These are phyloP conservation scores for Xylaria intraflava DNA, from an alignment of 495 filamentous ascomycete species.

Conservation along the genomic window DNA sequence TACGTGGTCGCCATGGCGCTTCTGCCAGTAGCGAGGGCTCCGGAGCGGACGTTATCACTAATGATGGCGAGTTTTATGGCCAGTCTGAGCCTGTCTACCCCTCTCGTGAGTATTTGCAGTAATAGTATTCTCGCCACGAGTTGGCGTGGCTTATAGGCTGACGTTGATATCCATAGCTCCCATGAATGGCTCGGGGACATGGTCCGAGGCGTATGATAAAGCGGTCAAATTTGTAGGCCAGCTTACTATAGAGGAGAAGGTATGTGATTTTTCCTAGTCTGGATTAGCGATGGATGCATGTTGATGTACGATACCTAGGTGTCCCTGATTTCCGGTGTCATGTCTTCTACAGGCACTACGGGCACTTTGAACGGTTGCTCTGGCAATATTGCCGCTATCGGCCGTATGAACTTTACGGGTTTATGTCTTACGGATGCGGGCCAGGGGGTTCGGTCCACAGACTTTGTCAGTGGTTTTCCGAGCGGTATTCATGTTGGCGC, in stretches of 20 bases:
- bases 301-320: conserved; percentile 23
- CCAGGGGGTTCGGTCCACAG: conserved; percentile 42
- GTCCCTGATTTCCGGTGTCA: conserved; percentile 38
- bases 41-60: conserved; percentile 23
- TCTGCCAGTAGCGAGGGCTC: conserved; percentile 5
- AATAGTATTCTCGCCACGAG: not conserved
- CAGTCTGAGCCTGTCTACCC: conserved; percentile 77
- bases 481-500: conserved; percentile 38
- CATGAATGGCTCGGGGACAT: conserved; percentile 42
- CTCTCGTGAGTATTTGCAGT: conserved; percentile 48
- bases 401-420: conserved; percentile 42
- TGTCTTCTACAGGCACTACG: conserved; percentile 23
- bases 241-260: conserved; percentile 81
- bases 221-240: conserved; percentile 72
- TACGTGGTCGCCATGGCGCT: conserved; percentile 14
- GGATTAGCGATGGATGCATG: not conserved
- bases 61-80: conserved; percentile 46
- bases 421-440: conserved; percentile 47
- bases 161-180: conserved; percentile 40
- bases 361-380: conserved; percentile 35
- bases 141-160: not conserved
- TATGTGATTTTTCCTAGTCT: conserved; percentile 35
- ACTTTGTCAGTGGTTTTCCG: conserved; percentile 42
- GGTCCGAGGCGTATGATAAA: conserved; percentile 70
- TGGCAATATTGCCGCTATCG: conserved; percentile 33